Evolutionary conservation across 2,329 filamentous ascomycete species (phyloP).

Genomic region (Cladosporium sp.): DNA sequence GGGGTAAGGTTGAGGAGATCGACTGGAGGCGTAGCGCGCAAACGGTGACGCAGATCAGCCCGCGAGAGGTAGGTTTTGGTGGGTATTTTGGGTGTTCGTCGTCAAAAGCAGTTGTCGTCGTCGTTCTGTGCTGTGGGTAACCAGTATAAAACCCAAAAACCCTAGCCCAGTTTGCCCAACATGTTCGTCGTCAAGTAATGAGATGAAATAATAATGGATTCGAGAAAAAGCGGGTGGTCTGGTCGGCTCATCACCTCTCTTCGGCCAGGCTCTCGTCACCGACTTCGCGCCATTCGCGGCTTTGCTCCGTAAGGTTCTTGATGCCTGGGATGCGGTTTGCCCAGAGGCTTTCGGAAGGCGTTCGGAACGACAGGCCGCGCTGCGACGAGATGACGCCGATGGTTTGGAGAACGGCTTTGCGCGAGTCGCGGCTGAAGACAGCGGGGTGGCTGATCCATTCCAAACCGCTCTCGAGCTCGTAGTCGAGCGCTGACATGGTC

Average conservation of each 20-base stretch:
- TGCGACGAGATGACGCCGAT: conserved; percentile 97
- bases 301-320: conserved; percentile 77
- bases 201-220: not conserved
- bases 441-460: conserved; percentile 99
- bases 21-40: not conserved
- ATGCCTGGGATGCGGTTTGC: conserved; percentile 79
- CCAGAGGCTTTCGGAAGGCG: conserved; percentile 86
- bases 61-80: too few relatives aligned
- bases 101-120: not conserved
- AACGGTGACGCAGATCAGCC: not conserved
- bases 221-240: not conserved
- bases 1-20: not conserved
- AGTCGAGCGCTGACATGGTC: conserved; percentile 84
- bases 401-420: conserved; percentile 92
- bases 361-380: conserved; percentile 89
- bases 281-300: conserved; percentile 88
- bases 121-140: conserved; percentile 12
- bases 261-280: conserved; percentile 51
- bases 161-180: not conserved
- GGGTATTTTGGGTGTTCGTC: not conserved
- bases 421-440: conserved; percentile 88
- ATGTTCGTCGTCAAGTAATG: not conserved
- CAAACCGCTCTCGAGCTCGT: conserved; percentile 83
- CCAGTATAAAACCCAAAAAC: not conserved
- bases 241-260: conserved; percentile 23